Evolutionary conservation across 139 green algal genomes (phyloP).

Genomic region (Picochlorum sp.): DNA sequence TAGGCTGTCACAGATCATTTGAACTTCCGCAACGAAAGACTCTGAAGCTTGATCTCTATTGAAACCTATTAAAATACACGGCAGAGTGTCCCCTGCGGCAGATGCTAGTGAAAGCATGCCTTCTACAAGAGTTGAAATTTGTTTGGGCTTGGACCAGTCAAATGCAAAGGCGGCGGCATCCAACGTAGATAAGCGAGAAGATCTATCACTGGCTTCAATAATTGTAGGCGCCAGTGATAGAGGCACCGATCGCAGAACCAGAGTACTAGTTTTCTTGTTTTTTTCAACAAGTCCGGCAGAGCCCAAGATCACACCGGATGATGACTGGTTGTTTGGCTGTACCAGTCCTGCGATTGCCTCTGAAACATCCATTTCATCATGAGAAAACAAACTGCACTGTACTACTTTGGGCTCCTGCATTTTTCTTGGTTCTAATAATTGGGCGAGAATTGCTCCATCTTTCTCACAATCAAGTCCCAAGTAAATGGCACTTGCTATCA

Average conservation of each 20-base stretch:
- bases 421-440: background rate
- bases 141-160: conserved; percentile 34
- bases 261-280: background rate
- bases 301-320: background rate
- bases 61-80: conserved; percentile 47
- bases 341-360: conserved; percentile 7
- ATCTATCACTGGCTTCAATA: conserved; percentile 1
- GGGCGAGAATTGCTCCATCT: background rate
- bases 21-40: conserved; percentile 17
- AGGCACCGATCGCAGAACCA: conserved; percentile 12
- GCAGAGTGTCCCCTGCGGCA: conserved; percentile 42
- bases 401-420: conserved; percentile 24
- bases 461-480: conserved; percentile 37
- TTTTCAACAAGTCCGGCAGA: background rate
- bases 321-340: conserved; percentile 1
- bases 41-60: conserved; percentile 37
- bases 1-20: conserved; percentile 20
- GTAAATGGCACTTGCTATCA: conserved; percentile 63
- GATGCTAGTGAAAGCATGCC: conserved; percentile 24
- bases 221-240: conserved; percentile 9
- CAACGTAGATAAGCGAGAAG: conserved; percentile 18
- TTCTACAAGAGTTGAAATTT: conserved; percentile 22
- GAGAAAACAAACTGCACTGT: conserved; percentile 41
- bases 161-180: conserved; percentile 61
- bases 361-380: conserved; percentile 34